Conservation (phyloP, 192 early-diverging fungal genomes). For the Backusella tarrabulga region DNA sequence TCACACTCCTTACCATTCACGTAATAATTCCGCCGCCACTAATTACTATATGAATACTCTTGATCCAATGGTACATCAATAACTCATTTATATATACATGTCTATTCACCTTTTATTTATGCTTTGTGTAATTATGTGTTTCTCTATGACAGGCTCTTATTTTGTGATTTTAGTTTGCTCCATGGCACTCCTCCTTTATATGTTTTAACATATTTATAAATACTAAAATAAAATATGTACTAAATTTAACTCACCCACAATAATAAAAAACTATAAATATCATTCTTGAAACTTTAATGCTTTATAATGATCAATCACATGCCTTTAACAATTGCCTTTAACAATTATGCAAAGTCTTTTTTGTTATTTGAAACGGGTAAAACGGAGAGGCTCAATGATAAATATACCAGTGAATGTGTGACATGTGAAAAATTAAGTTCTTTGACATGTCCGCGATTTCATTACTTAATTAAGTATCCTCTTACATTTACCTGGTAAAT, state of each 20-base stretch:
- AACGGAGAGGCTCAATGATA: background rate
- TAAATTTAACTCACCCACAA: background rate
- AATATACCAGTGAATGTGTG: background rate
- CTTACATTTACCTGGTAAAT: background rate
- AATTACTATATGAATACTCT: background rate
- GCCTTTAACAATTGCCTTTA: background rate
- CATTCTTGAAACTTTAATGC: background rate
- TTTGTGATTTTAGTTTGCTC: background rate
- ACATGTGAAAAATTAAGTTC: background rate
- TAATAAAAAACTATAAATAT: background rate
- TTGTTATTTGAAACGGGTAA: background rate
- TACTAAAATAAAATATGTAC: background rate
- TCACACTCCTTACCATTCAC: conserved; percentile 7
- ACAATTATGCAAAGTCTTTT: background rate
- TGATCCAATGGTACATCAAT: background rate
- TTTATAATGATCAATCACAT: background rate
- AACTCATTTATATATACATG: background rate
- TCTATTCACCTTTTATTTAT: background rate
- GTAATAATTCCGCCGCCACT: background rate
- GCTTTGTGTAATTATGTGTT: background rate
- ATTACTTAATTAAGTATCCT: background rate
- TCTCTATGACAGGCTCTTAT: background rate
- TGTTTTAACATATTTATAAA: background rate
- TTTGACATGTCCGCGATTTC: background rate
- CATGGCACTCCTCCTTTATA: background rate